Evolutionary conservation across 2,329 filamentous ascomycete species (phyloP).

Genomic region (Colletotrichum sp.): DNA sequence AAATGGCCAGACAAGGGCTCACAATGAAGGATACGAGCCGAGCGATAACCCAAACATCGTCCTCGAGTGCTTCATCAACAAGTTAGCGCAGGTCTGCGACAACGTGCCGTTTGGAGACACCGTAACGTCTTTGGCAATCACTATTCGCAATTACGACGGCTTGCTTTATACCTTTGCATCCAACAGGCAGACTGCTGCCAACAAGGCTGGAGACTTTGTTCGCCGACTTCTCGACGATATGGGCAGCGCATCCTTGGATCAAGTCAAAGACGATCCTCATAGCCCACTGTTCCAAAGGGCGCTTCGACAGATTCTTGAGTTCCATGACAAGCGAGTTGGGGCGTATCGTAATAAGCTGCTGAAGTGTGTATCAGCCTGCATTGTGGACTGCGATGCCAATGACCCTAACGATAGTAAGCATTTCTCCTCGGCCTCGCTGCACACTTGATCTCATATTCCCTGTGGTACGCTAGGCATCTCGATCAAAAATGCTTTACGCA

Average conservation of each 20-base stretch:
- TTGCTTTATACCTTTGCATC: slow-evolving; percentile 34
- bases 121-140: slow-evolving; percentile 32
- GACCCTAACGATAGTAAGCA: background rate
- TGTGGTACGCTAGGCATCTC: background rate
- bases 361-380: background rate
- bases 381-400: background rate
- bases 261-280: background rate
- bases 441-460: background rate
- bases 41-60: slow-evolving; percentile 20
- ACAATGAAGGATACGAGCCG: background rate
- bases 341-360: background rate
- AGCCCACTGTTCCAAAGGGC: background rate
- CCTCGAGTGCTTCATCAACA: slow-evolving; percentile 33
- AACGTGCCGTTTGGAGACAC: slow-evolving; percentile 28
- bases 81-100: slow-evolving; percentile 34
- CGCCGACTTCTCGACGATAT: background rate
- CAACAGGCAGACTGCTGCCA: slow-evolving; percentile 22
- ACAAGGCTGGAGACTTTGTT: background rate
- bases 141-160: slow-evolving; percentile 26
- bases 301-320: background rate
- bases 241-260: background rate
- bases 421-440: background rate
- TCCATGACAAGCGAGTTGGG: background rate
- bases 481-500: background rate
- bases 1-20: background rate